These are phyloP conservation scores for Cystobasidiopsis lactophilus DNA, from an alignment of 768 basidiomycete genomes.

Conservation along the genomic window DNA sequence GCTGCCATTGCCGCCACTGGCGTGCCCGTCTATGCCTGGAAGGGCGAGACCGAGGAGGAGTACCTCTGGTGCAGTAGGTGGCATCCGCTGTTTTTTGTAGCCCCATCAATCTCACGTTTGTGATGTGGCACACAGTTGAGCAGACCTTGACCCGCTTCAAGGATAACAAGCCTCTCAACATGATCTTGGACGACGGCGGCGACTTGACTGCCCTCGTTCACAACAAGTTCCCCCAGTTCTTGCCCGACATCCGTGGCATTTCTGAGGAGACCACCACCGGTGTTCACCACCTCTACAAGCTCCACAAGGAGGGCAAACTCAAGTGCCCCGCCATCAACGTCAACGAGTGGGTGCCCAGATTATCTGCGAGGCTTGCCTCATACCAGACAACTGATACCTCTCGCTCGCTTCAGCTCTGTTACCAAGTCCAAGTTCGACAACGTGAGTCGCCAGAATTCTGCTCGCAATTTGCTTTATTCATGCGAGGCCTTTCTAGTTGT, in stretches of 20 bases:
- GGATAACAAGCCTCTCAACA: constrained; percentile 63
- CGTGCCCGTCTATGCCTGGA: constrained; percentile 97
- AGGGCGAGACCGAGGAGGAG: constrained; percentile 98
- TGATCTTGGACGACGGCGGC: constrained; percentile 99
- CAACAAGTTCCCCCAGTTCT: constrained; percentile 81
- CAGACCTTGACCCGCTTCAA: constrained; percentile 80
- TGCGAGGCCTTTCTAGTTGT: constrained; percentile 30
- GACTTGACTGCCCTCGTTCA: constrained; percentile 88
- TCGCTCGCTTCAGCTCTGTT: constrained; percentile 45
- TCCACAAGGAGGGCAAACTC: constrained; percentile 82
- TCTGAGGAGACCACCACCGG: constrained; percentile 99
- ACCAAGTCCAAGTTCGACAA: constrained; percentile 91
- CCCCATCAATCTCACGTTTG: too few relatives aligned
- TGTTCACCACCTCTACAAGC: constrained; percentile 97
- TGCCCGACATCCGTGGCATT: constrained; percentile 66
- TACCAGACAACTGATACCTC: neutral
- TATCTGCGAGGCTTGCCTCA: neutral
- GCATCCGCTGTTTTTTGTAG: too few relatives aligned
- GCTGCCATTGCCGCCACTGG: constrained; percentile 60
- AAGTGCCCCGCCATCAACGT: constrained; percentile 99
- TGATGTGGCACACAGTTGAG: constrained; percentile 34
- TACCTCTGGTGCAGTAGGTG: constrained; percentile 65
- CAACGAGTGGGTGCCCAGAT: constrained; percentile 30
- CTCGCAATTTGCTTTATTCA: too few relatives aligned
- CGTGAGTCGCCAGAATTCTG: constrained; percentile 7